phyloP scores from a whole-genome alignment of 2,329 filamentous ascomycete species.

The Epichloe gansuensis region DNA sequence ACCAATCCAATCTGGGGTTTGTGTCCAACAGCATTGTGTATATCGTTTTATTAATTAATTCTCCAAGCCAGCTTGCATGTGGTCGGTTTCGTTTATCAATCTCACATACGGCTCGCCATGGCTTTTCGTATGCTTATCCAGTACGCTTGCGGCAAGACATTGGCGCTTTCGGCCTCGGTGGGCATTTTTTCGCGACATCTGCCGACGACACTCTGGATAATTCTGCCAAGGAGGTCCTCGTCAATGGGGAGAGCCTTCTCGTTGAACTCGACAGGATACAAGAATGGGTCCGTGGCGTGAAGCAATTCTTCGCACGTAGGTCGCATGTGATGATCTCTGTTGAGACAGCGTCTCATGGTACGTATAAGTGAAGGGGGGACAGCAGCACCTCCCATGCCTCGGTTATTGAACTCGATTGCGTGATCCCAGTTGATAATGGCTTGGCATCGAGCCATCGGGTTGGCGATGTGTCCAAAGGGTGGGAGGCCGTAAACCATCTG shows the following conservation, averaged over 20 bases:
- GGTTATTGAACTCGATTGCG: slow-evolving; percentile 56
- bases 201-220: slow-evolving; percentile 49
- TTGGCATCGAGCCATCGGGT: slow-evolving; percentile 74
- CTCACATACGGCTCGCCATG: slow-evolving; percentile 21
- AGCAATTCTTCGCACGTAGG: slow-evolving; percentile 53
- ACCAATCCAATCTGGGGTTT: not conserved
- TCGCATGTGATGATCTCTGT: slow-evolving; percentile 47
- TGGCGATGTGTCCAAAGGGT: slow-evolving; percentile 83
- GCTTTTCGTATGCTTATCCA: slow-evolving; percentile 46
- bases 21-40: not conserved
- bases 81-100: not conserved
- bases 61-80: not conserved
- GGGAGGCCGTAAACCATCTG: slow-evolving; percentile 98
- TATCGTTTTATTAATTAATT: no score
- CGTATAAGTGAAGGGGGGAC: slow-evolving; percentile 47
- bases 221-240: slow-evolving; percentile 47
- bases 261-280: slow-evolving; percentile 46
- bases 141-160: slow-evolving; percentile 47
- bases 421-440: slow-evolving; percentile 73
- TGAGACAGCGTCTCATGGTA: slow-evolving; percentile 50
- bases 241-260: slow-evolving; percentile 45
- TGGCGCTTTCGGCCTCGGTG: slow-evolving; percentile 41
- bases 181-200: slow-evolving; percentile 46
- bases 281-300: slow-evolving; percentile 44
- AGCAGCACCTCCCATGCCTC: slow-evolving; percentile 51